Conservation (phyloP, 2,329 filamentous ascomycete species). For the Fusarium cyanostomum region DNA sequence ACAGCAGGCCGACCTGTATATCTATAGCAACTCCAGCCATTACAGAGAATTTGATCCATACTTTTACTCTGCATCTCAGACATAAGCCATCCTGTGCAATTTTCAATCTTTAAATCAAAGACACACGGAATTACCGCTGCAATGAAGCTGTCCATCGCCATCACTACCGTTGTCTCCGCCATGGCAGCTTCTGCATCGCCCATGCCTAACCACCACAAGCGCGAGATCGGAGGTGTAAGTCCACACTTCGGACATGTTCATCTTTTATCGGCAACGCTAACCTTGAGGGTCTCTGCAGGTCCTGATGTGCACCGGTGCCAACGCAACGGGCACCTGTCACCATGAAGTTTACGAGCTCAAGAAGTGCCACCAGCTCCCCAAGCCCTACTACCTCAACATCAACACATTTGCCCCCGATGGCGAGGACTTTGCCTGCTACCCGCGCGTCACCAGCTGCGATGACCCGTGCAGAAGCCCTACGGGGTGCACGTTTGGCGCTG, state of each 20-base stretch:
- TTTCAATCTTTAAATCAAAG: not conserved
- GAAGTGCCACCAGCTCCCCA: conserved; percentile 57
- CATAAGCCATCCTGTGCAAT: not conserved
- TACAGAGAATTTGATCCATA: conserved; percentile 24
- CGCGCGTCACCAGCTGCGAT: conserved; percentile 53
- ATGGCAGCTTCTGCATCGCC: conserved; percentile 42
- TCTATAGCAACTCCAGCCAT: conserved; percentile 12
- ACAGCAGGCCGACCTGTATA: not conserved
- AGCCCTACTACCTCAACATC: conserved; percentile 53
- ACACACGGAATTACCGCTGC: not conserved
- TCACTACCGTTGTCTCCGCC: conserved; percentile 35
- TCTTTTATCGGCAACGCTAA: conserved; percentile 1
- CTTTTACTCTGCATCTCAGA: conserved; percentile 9
- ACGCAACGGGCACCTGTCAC: conserved; percentile 58
- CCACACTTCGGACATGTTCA: not conserved
- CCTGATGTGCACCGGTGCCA: conserved; percentile 60
- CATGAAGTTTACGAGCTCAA: conserved; percentile 55
- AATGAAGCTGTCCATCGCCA: conserved; percentile 46
- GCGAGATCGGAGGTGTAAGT: conserved; percentile 59
- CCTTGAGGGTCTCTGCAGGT: conserved; percentile 47
- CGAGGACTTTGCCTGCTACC: conserved; percentile 60
- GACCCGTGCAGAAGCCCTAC: conserved; percentile 59
- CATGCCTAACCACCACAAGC: conserved; percentile 47
- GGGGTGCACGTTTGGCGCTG: conserved; percentile 61
- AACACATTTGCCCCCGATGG: conserved; percentile 62